Conservation (phyloP, 78 protist genomes). For the Dictyostelium intermedium region DNA sequence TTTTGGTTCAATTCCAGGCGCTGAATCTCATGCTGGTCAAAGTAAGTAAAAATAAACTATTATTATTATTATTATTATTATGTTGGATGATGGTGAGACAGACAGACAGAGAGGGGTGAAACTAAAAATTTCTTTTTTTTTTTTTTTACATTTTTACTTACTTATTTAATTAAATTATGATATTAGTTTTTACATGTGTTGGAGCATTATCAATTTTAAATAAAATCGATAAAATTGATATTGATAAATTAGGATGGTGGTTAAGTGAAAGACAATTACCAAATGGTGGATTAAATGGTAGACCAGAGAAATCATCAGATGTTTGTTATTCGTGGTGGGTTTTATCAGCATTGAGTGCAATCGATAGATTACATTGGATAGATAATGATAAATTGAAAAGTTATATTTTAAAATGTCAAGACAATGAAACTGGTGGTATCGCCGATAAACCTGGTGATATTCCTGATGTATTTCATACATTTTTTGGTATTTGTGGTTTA, state of each 20-base stretch:
- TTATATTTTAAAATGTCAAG: constrained; percentile 96
- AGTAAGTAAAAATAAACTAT: constrained; percentile 81
- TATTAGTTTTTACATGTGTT: constrained; percentile 96
- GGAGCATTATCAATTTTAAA: constrained; percentile 96
- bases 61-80: too few species aligned
- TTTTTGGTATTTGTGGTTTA: constrained; percentile 98
- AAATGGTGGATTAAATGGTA: constrained; percentile 99
- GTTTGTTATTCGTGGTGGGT: constrained; percentile 99
- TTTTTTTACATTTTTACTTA: not conserved
- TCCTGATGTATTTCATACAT: constrained; percentile 99
- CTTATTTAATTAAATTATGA: not conserved
- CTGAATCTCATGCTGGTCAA: constrained; percentile 99
- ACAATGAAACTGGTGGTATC: constrained; percentile 97
- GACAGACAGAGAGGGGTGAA: too few species aligned
- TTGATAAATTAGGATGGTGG: constrained; percentile 98
- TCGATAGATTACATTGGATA: constrained; percentile 96
- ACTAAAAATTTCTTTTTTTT: too few species aligned
- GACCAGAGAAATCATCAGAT: constrained; percentile 99
- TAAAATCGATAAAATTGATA: constrained; percentile 80
- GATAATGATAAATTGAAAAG: constrained; percentile 77
- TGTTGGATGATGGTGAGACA: too few species aligned
- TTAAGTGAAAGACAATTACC: constrained; percentile 97
- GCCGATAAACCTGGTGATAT: constrained; percentile 97
- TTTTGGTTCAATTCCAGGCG: constrained; percentile 96
- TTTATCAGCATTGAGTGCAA: constrained; percentile 89